phyloP scores from a whole-genome alignment of 441 rosid species.

The Omphalea diandra region DNA sequence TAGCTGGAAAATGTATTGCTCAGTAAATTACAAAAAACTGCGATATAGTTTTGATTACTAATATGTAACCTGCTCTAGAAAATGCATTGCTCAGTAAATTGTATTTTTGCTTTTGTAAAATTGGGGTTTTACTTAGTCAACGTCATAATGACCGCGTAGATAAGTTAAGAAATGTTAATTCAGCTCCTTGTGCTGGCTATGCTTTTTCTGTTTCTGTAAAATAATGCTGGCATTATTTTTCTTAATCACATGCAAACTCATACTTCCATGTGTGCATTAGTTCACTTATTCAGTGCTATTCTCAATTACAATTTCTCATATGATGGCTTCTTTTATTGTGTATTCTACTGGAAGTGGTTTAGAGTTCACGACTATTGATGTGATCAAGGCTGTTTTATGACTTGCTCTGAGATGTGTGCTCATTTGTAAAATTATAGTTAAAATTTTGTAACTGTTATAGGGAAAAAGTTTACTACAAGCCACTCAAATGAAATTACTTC shows the following conservation, averaged over 20 bases:
- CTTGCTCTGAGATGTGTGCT: not conserved
- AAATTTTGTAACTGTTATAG: not conserved
- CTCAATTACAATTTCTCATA: not conserved
- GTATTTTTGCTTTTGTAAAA: not conserved
- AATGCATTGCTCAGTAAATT: not conserved
- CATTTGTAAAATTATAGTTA: not conserved
- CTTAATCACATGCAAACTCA: not conserved
- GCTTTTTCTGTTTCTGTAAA: no score
- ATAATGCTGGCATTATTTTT: not conserved
- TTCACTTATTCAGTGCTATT: not conserved
- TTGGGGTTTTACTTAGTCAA: not conserved
- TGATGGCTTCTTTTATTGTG: not conserved
- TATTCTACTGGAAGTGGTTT: not conserved
- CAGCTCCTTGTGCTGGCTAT: constrained; percentile 1
- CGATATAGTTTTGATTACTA: constrained; percentile 1
- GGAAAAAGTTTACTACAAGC: not conserved
- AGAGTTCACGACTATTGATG: not conserved
- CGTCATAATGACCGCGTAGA: not conserved
- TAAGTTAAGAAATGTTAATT: not conserved
- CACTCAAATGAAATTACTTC: not conserved
- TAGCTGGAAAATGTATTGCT: not conserved
- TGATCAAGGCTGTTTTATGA: not conserved
- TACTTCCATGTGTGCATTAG: not conserved
- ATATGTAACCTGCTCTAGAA: not conserved
- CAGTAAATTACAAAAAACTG: not conserved